These are phyloP conservation scores for Beta vulgaris DNA, from an alignment of 148 eudicot species.

Conservation along the genomic window DNA sequence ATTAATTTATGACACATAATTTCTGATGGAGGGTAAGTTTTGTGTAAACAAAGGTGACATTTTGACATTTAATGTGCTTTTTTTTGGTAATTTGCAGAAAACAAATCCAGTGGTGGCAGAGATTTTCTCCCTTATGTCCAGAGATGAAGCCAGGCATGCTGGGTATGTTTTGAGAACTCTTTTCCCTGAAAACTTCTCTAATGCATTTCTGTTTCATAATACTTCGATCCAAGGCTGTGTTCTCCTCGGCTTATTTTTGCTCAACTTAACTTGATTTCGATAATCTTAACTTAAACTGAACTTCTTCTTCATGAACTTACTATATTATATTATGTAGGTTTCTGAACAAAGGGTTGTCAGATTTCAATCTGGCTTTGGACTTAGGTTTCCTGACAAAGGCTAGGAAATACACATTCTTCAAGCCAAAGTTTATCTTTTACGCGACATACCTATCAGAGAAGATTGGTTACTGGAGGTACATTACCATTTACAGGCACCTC, in stretches of 20 bases:
- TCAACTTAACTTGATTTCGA: too few relatives aligned
- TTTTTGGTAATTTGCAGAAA: conserved; percentile 57
- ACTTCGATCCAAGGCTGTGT: not conserved
- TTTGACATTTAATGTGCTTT: not conserved
- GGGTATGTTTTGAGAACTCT: conserved; percentile 51
- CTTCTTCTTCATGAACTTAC: too few relatives aligned
- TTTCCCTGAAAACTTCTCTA: not conserved
- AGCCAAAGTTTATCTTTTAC: conserved; percentile 97
- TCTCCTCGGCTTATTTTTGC: too few relatives aligned
- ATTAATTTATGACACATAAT: too few relatives aligned
- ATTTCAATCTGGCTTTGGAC: conserved; percentile 91
- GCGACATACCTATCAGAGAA: conserved; percentile 95
- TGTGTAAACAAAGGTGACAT: not conserved
- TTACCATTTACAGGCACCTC: conserved; percentile 92
- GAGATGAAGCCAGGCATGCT: conserved; percentile 98
- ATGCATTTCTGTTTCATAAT: not conserved
- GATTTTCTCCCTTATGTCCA: conserved; percentile 99
- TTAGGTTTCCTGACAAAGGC: conserved; percentile 96
- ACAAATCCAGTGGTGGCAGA: conserved; percentile 98
- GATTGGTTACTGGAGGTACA: conserved; percentile 99
- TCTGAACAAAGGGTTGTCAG: conserved; percentile 94
- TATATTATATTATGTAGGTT: conserved; percentile 54
- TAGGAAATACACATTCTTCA: conserved; percentile 93
- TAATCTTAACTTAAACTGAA: too few relatives aligned
- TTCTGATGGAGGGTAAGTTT: not conserved